Conservation (phyloP, 2,329 filamentous ascomycete genomes). For the Purpureocillium takamizusanense region DNA sequence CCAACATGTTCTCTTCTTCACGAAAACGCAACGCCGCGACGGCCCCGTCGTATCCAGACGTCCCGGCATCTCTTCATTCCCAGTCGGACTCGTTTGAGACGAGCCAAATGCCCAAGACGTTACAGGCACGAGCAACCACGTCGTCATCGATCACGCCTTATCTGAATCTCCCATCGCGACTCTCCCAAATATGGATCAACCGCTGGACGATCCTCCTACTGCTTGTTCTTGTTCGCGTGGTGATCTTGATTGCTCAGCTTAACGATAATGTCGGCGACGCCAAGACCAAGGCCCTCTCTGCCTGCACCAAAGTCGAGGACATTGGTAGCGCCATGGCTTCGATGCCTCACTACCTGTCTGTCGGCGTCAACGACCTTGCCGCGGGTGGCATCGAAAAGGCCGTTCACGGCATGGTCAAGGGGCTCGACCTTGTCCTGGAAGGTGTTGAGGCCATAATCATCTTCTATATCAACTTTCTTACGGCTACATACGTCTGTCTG, state of each 20-base stretch:
- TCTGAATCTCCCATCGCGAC: constrained; percentile 75
- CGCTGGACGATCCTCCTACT: constrained; percentile 88
- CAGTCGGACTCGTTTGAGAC: constrained; percentile 27
- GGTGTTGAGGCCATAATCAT: constrained; percentile 81
- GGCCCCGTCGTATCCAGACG: constrained; percentile 20
- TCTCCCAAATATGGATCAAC: constrained; percentile 97
- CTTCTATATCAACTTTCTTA: constrained; percentile 88
- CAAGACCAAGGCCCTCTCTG: constrained; percentile 71
- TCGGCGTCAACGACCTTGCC: constrained; percentile 79
- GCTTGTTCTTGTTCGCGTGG: constrained; percentile 71
- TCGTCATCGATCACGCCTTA: constrained; percentile 76
- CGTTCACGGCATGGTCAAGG: constrained; percentile 68
- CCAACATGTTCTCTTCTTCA: constrained; percentile 27
- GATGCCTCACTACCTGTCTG: constrained; percentile 91
- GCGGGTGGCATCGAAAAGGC: constrained; percentile 72
- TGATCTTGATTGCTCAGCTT: constrained; percentile 67
- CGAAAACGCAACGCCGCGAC: constrained; percentile 19
- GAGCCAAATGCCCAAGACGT: constrained; percentile 19
- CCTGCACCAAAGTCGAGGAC: constrained; percentile 86
- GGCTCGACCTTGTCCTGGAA: constrained; percentile 71
- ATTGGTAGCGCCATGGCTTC: constrained; percentile 93
- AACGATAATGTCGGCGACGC: constrained; percentile 68
- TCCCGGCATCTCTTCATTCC: constrained; percentile 27
- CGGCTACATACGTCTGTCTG: constrained; percentile 82
- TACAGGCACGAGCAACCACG: constrained; percentile 38